Percentiles rank a stretch among this genome's conserved stretches.
These are phyloP conservation scores for Thalassia testudinum DNA, from an alignment of 116 monocot genomes.

Conservation along the genomic window DNA sequence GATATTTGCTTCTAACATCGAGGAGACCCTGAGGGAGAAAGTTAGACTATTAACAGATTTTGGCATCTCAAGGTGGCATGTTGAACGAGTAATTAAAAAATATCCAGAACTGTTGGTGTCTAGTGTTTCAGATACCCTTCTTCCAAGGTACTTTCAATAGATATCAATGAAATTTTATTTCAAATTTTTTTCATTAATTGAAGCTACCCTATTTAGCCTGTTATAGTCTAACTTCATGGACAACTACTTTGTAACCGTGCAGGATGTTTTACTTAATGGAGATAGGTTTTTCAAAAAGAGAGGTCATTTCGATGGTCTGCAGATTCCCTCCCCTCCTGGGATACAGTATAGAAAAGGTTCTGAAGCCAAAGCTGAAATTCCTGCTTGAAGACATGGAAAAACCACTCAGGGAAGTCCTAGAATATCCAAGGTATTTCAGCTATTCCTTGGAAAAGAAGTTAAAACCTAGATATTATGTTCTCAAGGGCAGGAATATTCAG, in stretches of 20 bases:
- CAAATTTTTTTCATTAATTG: neutral
- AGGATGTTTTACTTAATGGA: constrained; percentile 61
- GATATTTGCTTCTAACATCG: constrained; percentile 65
- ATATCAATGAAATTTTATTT: too few species aligned
- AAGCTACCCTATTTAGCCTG: too few species aligned
- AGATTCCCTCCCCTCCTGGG: constrained; percentile 86
- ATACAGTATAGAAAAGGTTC: constrained; percentile 67
- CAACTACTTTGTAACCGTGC: neutral
- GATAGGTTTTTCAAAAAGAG: constrained; percentile 49
- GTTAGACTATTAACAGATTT: constrained; percentile 47
- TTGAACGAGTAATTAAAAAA: constrained; percentile 71
- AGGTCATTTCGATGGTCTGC: constrained; percentile 64
- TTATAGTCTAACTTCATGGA: too few species aligned
- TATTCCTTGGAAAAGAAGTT: constrained; percentile 83
- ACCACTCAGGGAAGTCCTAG: constrained; percentile 60
- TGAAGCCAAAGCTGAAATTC: constrained; percentile 83
- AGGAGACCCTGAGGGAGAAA: constrained; percentile 68
- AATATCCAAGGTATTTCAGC: constrained; percentile 96
- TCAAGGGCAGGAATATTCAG: constrained; percentile 43
- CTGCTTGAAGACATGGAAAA: constrained; percentile 43
- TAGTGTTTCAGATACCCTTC: constrained; percentile 45
- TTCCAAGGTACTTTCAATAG: constrained; percentile 42
- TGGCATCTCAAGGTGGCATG: constrained; percentile 41
- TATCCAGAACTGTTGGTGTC: constrained; percentile 83
- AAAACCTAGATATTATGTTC: constrained; percentile 51